Base-by-base conservation (phyloP, 2,329 filamentous ascomycete genomes). In the Niveomyces coronatus region DNA sequence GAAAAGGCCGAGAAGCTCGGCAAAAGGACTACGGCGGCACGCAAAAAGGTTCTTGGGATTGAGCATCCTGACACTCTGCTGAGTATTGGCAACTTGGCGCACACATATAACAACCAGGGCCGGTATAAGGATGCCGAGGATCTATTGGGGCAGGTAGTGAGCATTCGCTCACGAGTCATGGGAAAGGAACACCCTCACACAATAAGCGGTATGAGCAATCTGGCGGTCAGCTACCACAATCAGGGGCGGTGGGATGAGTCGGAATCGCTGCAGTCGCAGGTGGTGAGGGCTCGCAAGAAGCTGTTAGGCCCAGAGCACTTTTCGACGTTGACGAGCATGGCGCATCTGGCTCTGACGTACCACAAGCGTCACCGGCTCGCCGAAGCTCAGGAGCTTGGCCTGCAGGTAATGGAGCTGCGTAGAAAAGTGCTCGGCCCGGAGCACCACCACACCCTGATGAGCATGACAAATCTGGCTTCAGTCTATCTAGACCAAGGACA, bases 281-380 rank as follows among this genome's bases (percentile, higher is more conserved):
- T 42, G 14, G 39, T 46, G 29, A 40, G 45, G 27, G 35, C 26
- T 31, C 43, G 39, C 29, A 40, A 45, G 40, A 39, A 17, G 23
- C 31, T 26, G 37, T 35, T 48, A 15, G 46, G 47, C 15, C n/a
- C 18, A 13, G 43, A 46, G 14, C 45, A 49, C 37, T 43, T 37
- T 9, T 22, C 35, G 10, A 51, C 47, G 15, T 40, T 49, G 20
- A 44, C 15, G 4, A 44, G 45, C 40, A 47, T 45, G 42, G 22
- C 4, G n/a, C 39, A 46, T 19, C 35, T 49, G 13, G 45, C 29
- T 11, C 28, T 15, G 20, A 36, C 14, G 15, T 30, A 11, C 15
- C 15, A 7, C 10, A 14, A 14, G 7, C 28, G 15, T 8, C 9
- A 14, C 28, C 28, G 28, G 28, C 15, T 11, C 9, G n/a, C 9